Evolutionary conservation across 495 filamentous ascomycete genomes (phyloP).

Genomic region (Elasticomyces elasticus): DNA sequence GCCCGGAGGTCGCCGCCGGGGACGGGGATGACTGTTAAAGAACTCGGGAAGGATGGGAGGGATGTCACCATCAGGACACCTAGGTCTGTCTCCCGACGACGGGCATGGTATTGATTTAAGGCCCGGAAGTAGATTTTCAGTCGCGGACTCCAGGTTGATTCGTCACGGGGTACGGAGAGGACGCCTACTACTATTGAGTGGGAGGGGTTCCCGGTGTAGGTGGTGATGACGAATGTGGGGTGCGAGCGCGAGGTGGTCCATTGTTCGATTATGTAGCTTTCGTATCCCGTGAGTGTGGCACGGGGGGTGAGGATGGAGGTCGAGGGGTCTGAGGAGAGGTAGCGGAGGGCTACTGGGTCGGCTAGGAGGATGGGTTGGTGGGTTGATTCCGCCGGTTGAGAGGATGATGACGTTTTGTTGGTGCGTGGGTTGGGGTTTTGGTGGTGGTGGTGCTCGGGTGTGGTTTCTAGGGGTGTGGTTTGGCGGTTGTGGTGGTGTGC

Average conservation of each 20-base stretch:
- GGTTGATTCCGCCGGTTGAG: neutral
- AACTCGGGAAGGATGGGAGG: conserved; percentile 77
- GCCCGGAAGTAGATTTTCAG: conserved; percentile 78
- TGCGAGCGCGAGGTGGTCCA: conserved; percentile 89
- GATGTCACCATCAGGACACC: conserved; percentile 92
- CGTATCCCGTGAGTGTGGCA: conserved; percentile 66
- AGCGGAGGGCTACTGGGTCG: conserved; percentile 42
- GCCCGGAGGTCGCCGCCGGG: conserved; percentile 76
- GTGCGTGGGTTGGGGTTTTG: conserved; percentile 2
- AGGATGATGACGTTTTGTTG: neutral
- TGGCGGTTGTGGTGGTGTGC: no score
- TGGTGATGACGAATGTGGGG: conserved; percentile 84
- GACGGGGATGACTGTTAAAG: conserved; percentile 76
- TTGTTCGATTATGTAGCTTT: conserved; percentile 92
- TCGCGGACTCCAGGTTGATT: conserved; percentile 67
- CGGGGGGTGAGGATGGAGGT: conserved; percentile 66
- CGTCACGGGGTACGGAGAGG: conserved; percentile 71
- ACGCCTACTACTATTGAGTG: conserved; percentile 72
- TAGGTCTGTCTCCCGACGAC: conserved; percentile 66
- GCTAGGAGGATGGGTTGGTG: conserved; percentile 37
- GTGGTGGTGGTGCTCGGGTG: no score
- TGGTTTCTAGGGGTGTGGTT: no score
- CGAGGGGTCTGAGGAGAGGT: conserved; percentile 77
- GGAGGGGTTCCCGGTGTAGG: conserved; percentile 79
- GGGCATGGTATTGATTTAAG: conserved; percentile 71